Base-by-base conservation (phyloP, 2,329 filamentous ascomycete species). In the Nemania serpens region DNA sequence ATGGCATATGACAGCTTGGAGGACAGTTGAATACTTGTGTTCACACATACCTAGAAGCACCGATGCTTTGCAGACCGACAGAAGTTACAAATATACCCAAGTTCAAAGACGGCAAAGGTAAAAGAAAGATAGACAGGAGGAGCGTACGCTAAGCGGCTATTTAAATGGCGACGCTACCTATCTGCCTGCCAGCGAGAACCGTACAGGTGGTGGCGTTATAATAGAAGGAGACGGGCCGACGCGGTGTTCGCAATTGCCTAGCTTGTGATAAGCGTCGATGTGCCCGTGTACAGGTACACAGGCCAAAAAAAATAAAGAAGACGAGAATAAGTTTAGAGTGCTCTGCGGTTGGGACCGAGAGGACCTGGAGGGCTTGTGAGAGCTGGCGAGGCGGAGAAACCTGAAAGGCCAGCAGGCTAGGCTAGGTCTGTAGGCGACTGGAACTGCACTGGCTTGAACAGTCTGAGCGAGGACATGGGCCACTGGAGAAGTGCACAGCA, bases 211-310 rank as follows among this genome's bases (percentile, higher is more conserved):
- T 29, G 43, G 22, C 12, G 43, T 48, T 33, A 48, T 29, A 33
- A 13, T 48, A 46, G n/a, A 17, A 13, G 25, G 45, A 34, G 25
- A 34, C 45, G 45, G 45, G 25, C 25, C 45, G 45, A 18, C 13
- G 25, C 45, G 45, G n/a, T 34, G 17, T 33, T 48, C 45, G 45
- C 33, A 48, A 29, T 46, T 29, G n/a, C 15, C 53, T 55, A 42
- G 34, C 36, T 46, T 17, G 33, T 9, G 20, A 17, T 36, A 22
- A 42, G 37, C 15, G 20, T 18, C 34, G 15, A 13, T 13, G 46
- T 29, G 41, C 54, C 43, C 9, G 47, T 37, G 33, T 29, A 42
- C 33, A 29, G 18, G 5, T 33, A 42, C 20, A 17, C 33, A 6
- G 12, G 15, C 33, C 41, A 2, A 13, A 11, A 13, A 13, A 15